Base-by-base conservation (phyloP, 1,139 yeast genomes). In the Saccharomyces uvarum region DNA sequence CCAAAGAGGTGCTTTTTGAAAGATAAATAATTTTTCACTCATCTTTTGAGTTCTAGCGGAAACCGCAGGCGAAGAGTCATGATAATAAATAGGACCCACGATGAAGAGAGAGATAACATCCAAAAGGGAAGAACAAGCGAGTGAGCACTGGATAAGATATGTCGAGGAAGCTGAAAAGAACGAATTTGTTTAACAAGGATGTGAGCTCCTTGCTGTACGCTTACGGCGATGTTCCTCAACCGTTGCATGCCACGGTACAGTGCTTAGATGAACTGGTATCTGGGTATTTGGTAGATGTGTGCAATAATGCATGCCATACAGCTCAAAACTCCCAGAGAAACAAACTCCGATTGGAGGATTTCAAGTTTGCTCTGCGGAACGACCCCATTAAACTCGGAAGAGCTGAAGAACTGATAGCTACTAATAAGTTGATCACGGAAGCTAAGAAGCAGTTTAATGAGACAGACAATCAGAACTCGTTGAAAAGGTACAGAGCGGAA, bases 351-450 rank as follows among this genome's bases (percentile, higher is more conserved):
- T 84, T 90, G 53, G 96, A 89, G 58, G 98, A 91, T 68, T 83
- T 91, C 72, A 88, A 86, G 62, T 89, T 89, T 73, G 95, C 89
- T 0, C 73, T 91, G 56, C 75, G 96, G 49, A 81, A 84, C 61
- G 98, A 91, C 63, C 88, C 95, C 1, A 78, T 83, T 55, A 91
- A 90, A 67, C 77, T 89, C 51, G 95, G 96, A 11, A 80, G 98
- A 68, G 82, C 90, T 41, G 86, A 87, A 61, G 95, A 90, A 67
- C 79, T 91, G 61, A 77, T 88, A 55, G 79, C 81, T 51, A 79
- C 88, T 68, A 89, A 88, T 62, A 83, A 83, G 63, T 83, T 81
- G 63, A 89, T 91, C 63, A 81, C 83, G 28, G 85, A 81, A 60
- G 97, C 96, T 0, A 82, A 88, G 68, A 87, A 86, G 74, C 82